Percentiles rank a stretch among this genome's conserved stretches.
phyloP scores from a whole-genome alignment of 1,139 yeast genomes.

The Hansenula lynferdii region DNA sequence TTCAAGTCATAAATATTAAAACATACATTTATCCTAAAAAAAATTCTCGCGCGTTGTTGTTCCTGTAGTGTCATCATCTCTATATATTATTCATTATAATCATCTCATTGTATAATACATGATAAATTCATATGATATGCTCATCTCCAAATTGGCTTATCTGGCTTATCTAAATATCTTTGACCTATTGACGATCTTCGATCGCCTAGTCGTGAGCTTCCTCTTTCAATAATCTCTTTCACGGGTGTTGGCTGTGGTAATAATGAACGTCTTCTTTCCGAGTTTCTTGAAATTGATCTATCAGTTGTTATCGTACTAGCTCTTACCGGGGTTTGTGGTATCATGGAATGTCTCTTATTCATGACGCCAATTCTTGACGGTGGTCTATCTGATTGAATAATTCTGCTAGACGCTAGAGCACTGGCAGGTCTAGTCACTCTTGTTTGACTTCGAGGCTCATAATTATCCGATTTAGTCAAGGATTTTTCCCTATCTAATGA shows the following conservation, averaged over 20 bases:
- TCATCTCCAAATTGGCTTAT: constrained; percentile 17
- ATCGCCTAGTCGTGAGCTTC: constrained; percentile 4
- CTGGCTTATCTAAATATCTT: constrained; percentile 7
- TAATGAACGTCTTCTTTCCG: constrained; percentile 10
- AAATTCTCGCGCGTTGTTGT: neutral
- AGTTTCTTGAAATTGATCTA: neutral
- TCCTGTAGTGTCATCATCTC: neutral
- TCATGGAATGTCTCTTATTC: constrained; percentile 15
- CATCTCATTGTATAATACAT: neutral
- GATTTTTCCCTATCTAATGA: constrained; percentile 1
- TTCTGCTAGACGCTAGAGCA: constrained; percentile 13
- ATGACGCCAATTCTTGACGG: constrained; percentile 9
- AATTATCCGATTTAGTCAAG: neutral
- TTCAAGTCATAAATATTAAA: neutral
- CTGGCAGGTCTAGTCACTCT: constrained; percentile 11
- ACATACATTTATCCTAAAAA: neutral
- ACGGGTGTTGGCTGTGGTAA: constrained; percentile 22
- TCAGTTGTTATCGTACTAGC: neutral
- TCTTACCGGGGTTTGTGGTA: constrained; percentile 18
- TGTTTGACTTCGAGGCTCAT: neutral
- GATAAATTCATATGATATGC: neutral
- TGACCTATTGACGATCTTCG: neutral
- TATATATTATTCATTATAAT: neutral
- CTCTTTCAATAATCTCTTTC: constrained; percentile 14
- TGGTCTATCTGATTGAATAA: constrained; percentile 7